Percentiles rank a stretch among this genome's conserved stretches.
phyloP scores from a whole-genome alignment of 1,139 yeast genomes.

The Lodderomyces jiufengensis region DNA sequence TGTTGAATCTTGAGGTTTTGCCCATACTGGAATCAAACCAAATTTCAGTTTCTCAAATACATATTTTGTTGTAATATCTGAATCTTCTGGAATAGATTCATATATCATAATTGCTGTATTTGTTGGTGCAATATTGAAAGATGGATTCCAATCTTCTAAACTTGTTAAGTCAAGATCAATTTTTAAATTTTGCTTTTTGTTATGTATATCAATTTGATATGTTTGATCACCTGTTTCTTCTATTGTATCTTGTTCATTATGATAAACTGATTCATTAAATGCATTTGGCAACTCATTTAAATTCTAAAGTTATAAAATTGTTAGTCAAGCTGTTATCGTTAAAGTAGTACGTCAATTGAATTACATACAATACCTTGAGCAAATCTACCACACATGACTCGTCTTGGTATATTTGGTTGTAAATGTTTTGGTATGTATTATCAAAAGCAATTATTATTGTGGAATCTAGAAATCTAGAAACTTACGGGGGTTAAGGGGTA shows the following conservation, averaged over 20 bases:
- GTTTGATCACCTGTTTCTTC: conserved; percentile 4
- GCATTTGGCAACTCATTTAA: conserved; percentile 28
- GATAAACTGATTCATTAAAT: conserved; percentile 17
- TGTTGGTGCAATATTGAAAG: conserved; percentile 44
- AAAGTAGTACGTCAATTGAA: neutral
- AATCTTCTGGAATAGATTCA: conserved; percentile 3
- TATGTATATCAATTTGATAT: conserved; percentile 6
- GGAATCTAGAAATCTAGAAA: too few relatives aligned
- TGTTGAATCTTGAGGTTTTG: conserved; percentile 32
- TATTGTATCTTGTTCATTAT: conserved; percentile 4
- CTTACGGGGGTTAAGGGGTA: too few relatives aligned
- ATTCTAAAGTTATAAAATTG: neutral
- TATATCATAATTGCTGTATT: conserved; percentile 33
- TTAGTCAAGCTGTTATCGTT: neutral
- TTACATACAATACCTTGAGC: conserved; percentile 40
- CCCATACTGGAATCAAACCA: conserved; percentile 43
- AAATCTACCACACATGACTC: conserved; percentile 43
- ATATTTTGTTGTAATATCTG: conserved; percentile 16
- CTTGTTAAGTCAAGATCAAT: conserved; percentile 12
- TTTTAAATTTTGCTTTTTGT: conserved; percentile 5
- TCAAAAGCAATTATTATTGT: too few relatives aligned
- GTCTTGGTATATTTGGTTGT: too few relatives aligned
- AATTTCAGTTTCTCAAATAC: conserved; percentile 39
- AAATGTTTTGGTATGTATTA: too few relatives aligned
- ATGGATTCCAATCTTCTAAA: conserved; percentile 18